These are phyloP conservation scores for Colletotrichum orchidophilum DNA, from an alignment of 2,329 filamentous ascomycete genomes.

Conservation along the genomic window DNA sequence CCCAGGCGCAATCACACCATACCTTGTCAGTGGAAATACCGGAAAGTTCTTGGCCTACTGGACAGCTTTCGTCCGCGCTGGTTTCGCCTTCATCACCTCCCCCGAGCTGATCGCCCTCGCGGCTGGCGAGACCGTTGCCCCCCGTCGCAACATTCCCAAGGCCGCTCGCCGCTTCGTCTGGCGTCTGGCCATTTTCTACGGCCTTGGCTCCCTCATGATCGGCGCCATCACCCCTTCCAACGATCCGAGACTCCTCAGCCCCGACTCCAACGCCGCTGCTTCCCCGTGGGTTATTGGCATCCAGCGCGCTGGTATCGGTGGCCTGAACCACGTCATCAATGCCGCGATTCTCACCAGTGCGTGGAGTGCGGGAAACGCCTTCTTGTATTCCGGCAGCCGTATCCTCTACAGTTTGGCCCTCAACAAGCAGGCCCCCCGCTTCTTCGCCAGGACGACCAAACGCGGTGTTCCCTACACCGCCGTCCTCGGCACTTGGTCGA, in stretches of 20 bases:
- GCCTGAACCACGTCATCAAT: slow-evolving; percentile 74
- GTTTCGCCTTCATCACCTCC: slow-evolving; percentile 70
- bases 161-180: slow-evolving; percentile 69
- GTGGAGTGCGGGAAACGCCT: slow-evolving; percentile 71
- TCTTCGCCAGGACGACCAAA: slow-evolving; percentile 69
- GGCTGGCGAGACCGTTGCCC: slow-evolving; percentile 71
- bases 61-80: slow-evolving; percentile 65
- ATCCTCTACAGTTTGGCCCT: slow-evolving; percentile 76
- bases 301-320: slow-evolving; percentile 70
- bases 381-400: slow-evolving; percentile 73
- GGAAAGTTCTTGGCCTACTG: slow-evolving; percentile 69
- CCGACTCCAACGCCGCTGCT: slow-evolving; percentile 66
- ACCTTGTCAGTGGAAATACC: slow-evolving; percentile 53
- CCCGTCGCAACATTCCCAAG: slow-evolving; percentile 73
- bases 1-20: slow-evolving; percentile 57
- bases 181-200: slow-evolving; percentile 71
- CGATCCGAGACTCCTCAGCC: slow-evolving; percentile 66
- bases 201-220: slow-evolving; percentile 68
- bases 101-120: slow-evolving; percentile 72
- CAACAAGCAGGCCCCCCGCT: slow-evolving; percentile 70
- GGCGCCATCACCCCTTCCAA: slow-evolving; percentile 73
- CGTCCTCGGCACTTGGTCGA: slow-evolving; percentile 62
- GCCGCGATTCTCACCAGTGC: slow-evolving; percentile 72
- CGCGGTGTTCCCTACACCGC: slow-evolving; percentile 68
- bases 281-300: slow-evolving; percentile 75